A percentile compares a stretch with the other conserved stretches of the same genome.
phyloP scores from a whole-genome alignment of 306 rosid species.

The Quercus dentata region DNA sequence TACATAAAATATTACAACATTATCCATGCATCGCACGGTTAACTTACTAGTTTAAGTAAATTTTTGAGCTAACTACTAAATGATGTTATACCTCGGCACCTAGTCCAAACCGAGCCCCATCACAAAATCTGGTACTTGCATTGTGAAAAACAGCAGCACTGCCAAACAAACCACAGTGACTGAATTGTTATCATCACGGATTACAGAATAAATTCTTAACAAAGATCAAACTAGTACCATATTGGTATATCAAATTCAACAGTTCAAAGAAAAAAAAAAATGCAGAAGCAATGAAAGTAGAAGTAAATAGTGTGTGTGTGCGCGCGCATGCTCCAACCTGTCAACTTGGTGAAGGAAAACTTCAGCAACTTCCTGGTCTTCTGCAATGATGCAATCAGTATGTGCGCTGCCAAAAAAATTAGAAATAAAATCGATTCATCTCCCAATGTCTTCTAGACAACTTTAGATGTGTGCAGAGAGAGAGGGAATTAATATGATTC shows the following conservation, averaged over 20 bases:
- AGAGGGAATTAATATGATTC: constrained; percentile 15
- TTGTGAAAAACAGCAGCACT: constrained; percentile 99
- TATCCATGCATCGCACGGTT: too few relatives aligned
- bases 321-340: constrained; percentile 45
- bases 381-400: constrained; percentile 82
- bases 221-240: background rate
- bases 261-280: background rate
- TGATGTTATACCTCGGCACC: constrained; percentile 83
- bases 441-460: background rate
- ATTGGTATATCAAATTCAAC: background rate
- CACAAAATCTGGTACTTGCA: constrained; percentile 95
- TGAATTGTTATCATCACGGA: too few relatives aligned
- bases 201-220: background rate
- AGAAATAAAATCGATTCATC: constrained; percentile 1
- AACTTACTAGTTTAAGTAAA: too few relatives aligned
- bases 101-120: constrained; percentile 93
- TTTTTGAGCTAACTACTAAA: background rate
- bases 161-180: constrained; percentile 19
- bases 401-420: constrained; percentile 69
- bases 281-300: background rate
- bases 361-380: constrained; percentile 69
- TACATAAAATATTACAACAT: too few relatives aligned
- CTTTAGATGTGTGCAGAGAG: constrained; percentile 1
- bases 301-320: background rate
- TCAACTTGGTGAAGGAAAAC: constrained; percentile 79